Conservation (phyloP, 176 grass and related monocot genomes). For the Musa schizocarpa region DNA sequence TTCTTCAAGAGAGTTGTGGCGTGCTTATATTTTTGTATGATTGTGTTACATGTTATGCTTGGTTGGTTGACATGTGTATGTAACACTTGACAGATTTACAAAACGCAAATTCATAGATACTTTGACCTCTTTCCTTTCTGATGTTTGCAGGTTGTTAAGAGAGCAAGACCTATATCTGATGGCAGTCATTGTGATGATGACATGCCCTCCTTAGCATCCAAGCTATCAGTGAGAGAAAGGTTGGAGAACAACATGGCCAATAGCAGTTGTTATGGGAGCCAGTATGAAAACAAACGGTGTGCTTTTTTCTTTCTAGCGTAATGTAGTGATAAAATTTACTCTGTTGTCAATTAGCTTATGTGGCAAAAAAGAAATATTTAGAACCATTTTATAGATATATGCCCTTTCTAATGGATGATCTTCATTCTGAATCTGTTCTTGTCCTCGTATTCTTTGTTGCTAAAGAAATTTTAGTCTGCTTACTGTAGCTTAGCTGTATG, state of each 20-base stretch:
- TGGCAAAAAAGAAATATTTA: not conserved
- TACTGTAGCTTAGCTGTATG: too few species aligned
- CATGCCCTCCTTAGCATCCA: not conserved
- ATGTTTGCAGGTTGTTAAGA: not conserved
- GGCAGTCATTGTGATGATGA: not conserved
- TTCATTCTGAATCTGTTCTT: not conserved
- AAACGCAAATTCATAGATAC: not conserved
- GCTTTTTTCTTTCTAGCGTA: not conserved
- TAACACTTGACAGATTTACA: not conserved
- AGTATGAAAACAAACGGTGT: constrained; percentile 11
- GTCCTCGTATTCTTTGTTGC: not conserved
- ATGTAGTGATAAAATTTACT: not conserved
- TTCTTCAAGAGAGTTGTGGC: too few species aligned
- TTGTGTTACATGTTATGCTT: too few species aligned
- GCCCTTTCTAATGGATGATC: not conserved
- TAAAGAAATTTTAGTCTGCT: not conserved
- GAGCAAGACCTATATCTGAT: not conserved
- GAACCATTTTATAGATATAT: not conserved
- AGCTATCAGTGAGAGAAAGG: not conserved
- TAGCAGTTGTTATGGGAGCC: not conserved
- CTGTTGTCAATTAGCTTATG: not conserved
- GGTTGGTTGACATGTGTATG: not conserved
- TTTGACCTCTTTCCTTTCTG: not conserved
- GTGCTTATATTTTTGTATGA: too few species aligned
- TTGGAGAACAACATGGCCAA: not conserved